phyloP scores from a whole-genome alignment of 176 grass and related monocot species.

The Dendrocalamus sinicus region DNA sequence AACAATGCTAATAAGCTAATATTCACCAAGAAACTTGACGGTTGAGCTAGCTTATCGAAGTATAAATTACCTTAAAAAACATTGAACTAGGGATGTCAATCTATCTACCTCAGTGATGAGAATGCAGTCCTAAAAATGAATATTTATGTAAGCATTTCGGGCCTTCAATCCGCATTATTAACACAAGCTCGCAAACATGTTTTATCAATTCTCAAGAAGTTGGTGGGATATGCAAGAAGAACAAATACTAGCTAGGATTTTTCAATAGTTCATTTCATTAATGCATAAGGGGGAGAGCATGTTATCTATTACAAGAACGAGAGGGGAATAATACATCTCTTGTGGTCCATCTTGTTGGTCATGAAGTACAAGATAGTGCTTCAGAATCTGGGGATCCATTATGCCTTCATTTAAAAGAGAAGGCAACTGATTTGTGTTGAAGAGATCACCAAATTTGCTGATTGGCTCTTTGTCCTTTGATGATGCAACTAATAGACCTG shows the following conservation, averaged over 20 bases:
- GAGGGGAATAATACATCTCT: constrained; percentile 75
- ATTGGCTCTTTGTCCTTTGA: constrained; percentile 93
- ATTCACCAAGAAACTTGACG: background rate
- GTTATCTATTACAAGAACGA: constrained; percentile 5
- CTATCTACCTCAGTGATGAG: constrained; percentile 10
- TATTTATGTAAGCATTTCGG: background rate
- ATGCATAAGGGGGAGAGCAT: constrained; percentile 7
- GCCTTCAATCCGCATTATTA: background rate
- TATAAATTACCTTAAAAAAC: constrained; percentile 31
- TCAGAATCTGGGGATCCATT: constrained; percentile 98
- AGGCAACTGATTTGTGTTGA: constrained; percentile 81
- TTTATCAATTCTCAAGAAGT: background rate
- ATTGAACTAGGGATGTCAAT: constrained; percentile 15
- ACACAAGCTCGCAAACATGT: constrained; percentile 24
- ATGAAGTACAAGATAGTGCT: constrained; percentile 94
- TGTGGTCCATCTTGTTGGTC: constrained; percentile 90
- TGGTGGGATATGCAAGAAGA: constrained; percentile 16
- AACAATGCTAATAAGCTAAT: constrained; percentile 2
- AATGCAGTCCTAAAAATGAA: constrained; percentile 8
- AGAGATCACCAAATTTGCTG: constrained; percentile 88
- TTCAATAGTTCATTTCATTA: constrained; percentile 25
- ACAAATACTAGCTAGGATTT: constrained; percentile 12
- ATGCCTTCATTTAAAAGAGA: constrained; percentile 91
- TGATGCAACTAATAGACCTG: constrained; percentile 92
- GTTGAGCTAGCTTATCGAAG: constrained; percentile 1